Evolutionary conservation across 768 basidiomycete genomes (phyloP).

Genomic region (Mycena galopus): DNA sequence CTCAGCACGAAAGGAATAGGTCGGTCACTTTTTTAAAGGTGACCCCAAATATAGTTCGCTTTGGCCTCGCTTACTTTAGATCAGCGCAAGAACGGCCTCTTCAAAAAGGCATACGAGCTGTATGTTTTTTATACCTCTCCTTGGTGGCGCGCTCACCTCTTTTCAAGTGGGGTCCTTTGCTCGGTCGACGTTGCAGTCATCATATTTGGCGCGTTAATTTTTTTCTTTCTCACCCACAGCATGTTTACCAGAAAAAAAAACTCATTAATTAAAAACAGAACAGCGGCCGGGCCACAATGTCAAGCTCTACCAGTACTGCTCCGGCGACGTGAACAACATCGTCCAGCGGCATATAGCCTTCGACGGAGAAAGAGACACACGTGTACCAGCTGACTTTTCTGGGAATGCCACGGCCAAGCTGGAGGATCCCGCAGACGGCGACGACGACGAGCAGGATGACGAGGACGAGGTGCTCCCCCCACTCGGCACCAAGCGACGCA

Average conservation of each 20-base stretch:
- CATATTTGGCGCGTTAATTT: constrained; percentile 68
- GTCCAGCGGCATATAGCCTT: constrained; percentile 70
- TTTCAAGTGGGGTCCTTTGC: constrained; percentile 72
- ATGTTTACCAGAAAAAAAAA: constrained; percentile 22
- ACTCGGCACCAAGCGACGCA: constrained; percentile 30
- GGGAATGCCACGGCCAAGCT: constrained; percentile 41
- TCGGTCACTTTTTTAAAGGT: constrained; percentile 85
- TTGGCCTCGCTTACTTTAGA: constrained; percentile 33
- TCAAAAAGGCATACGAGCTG: constrained; percentile 85
- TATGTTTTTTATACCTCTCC: constrained; percentile 13
- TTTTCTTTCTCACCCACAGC: constrained; percentile 21
- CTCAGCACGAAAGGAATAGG: constrained; percentile 78
- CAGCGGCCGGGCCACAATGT: constrained; percentile 74
- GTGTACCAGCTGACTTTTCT: constrained; percentile 52
- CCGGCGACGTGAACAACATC: constrained; percentile 67
- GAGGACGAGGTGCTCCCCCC: constrained; percentile 40
- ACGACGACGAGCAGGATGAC: constrained; percentile 46
- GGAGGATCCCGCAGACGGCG: constrained; percentile 45
- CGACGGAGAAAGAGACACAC: constrained; percentile 53
- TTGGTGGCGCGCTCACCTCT: not conserved
- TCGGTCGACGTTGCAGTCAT: constrained; percentile 83
- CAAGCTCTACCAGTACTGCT: constrained; percentile 82
- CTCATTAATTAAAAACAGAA: too few relatives aligned
- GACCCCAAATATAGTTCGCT: constrained; percentile 38
- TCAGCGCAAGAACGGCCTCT: constrained; percentile 81